Base-by-base conservation (phyloP, 345 rosid species). In the Diplotaxis tenuifolia region DNA sequence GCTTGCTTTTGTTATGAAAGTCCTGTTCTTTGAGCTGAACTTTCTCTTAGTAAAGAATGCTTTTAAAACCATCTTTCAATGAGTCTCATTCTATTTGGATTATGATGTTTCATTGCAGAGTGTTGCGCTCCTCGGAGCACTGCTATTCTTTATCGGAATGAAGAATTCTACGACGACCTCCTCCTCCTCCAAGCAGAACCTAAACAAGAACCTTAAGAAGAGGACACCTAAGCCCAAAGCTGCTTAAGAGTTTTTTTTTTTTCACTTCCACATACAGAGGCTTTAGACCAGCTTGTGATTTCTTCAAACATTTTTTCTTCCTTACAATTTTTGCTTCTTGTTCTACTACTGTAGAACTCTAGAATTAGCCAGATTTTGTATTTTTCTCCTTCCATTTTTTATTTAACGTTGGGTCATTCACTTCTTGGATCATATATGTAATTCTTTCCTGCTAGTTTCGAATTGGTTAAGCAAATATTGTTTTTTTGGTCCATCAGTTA, bases 91-190 rank as follows among this genome's bases (percentile, higher is more conserved):
- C 40, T 34, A 25, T 20, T 54, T 45, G 23, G 5, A 6, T 32
- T 15, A 14, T 20, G 38, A 57, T 73, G 58, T 54, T 38, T 29
- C 2, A 45, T 75, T 9, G 69, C 89, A 93, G 97, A 79, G 83
- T 56, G 81, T 89, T 79, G 94, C 97, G 1, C 86, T 86, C 45
- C 87, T 82, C 6, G 96, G 97, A 32, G 96, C 98, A 2, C 62
- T 93, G 84, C 83, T 93, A 57, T 91, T 86, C 83, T 93, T 93
- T 75, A 45, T 81, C 2, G 96, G 94, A 77, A 89, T 91, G 92
- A 93, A 86, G 87, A 86, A 88, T 74, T 74, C 84, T 18, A 75
- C 68, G 2, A 18, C 84, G 34, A 84, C 84, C 14, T 29, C 84
- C 11, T 11, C 84, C 14, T 29, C 84, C 11, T 11, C 70, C 29